Conservation (phyloP, 2,329 filamentous ascomycete genomes). For the Albophoma yamanashiensis region DNA sequence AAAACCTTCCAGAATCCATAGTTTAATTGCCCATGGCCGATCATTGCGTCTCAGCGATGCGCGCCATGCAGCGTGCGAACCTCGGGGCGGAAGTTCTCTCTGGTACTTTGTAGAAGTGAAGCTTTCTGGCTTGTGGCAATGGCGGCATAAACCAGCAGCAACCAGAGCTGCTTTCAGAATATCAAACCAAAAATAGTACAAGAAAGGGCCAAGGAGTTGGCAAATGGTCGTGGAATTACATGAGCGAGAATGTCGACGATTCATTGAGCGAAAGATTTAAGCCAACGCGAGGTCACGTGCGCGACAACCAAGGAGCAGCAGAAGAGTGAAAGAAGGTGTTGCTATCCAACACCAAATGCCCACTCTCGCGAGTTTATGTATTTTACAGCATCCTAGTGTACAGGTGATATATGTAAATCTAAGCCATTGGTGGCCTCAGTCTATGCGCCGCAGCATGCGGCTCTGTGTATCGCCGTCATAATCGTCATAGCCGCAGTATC, state of each 20-base stretch:
- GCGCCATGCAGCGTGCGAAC: neutral
- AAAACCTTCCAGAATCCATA: neutral
- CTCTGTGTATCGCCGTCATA: neutral
- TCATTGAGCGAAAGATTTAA: neutral
- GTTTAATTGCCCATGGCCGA: neutral
- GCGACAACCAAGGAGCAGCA: neutral
- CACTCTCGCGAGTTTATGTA: neutral
- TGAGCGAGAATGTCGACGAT: neutral
- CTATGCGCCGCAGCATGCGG: neutral
- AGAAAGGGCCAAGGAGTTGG: neutral
- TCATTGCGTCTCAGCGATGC: neutral
- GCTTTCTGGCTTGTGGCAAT: neutral
- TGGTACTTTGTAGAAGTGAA: no score
- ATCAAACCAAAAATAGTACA: neutral
- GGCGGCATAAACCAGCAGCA: neutral
- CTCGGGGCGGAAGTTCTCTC: neutral
- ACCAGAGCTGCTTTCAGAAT: neutral
- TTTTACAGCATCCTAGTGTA: neutral
- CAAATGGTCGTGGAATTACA: neutral
- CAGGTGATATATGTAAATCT: neutral
- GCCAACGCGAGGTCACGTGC: neutral
- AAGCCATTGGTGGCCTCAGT: neutral
- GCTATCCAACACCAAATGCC: neutral
- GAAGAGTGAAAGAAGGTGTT: neutral
- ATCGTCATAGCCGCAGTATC: slow-evolving; percentile 33